Evolutionary conservation across 805 yeast genomes (phyloP), one percentile per base, ranked within the genome.

Genomic region (Candida ponderosae): DNA sequence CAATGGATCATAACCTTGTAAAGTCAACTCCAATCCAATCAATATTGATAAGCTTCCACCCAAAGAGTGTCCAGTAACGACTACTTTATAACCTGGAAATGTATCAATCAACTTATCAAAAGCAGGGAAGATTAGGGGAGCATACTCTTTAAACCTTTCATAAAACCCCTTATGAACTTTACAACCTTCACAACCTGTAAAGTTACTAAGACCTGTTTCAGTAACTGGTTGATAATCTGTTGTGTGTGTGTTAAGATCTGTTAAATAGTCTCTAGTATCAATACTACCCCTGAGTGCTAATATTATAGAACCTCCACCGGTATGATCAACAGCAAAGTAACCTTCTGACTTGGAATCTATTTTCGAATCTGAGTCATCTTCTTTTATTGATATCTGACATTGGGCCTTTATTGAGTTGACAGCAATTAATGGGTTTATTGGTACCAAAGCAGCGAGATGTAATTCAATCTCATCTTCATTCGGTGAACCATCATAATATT

Each of bases 11-110:
- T 60, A 61, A 0, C 82, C 86, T 55, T 74, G 43, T 14, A 76
- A 46, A 34, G 71, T 62, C 31, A 79, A 61, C 48, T 83, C 93
- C 17, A 77, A 63, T 0, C 82, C 90, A 9, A 74, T 63, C 34
- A 84, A 61, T 3, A 68, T 57, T 2, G 89, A 80, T 27, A 81
- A 49, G 0, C 90, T 86, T 0, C 80, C 94, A 3, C 88, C 88
- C 39, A 83, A 57, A 0, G 94, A 84, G 56, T 84, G 94, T 0
- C 94, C 94, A 0, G 78, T 62, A 2, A 79, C 63, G 1, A 74
- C 67, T 8, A 81, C 40, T 19, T 60, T 51, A 53, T 76, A 80
- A 26, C 63, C 65, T 0, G 79, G 78, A 47, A 72, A 57, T 9
- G 58, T 46, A 2, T 55, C 43, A 21, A 57, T 47, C 24, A 74